These are phyloP conservation scores for Neolentinus lepideus DNA, from an alignment of 1,284 basidiomycete genomes.

Conservation along the genomic window DNA sequence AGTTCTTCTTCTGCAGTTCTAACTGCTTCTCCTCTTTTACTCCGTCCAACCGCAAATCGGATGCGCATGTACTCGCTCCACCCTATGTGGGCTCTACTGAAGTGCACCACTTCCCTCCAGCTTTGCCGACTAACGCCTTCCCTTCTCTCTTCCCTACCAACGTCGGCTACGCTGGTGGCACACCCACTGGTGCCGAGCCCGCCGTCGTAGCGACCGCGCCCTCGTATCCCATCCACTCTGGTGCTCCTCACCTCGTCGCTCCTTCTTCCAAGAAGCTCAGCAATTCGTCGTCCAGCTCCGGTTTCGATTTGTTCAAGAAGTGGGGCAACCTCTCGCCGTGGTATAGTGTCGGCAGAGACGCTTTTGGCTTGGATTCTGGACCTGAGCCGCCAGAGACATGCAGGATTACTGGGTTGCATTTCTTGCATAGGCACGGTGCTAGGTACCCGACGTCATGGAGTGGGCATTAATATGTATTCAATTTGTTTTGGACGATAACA, in stretches of 20 bases:
- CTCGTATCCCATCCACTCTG: conserved; percentile 65
- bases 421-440: conserved; percentile 77
- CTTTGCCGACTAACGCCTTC: conserved; percentile 59
- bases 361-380: conserved; percentile 69
- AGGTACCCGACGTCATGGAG: conserved; percentile 56
- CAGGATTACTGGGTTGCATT: conserved; percentile 63
- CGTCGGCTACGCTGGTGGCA: conserved; percentile 77
- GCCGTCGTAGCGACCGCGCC: conserved; percentile 75
- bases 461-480: background rate
- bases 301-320: conserved; percentile 17
- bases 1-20: conserved; percentile 30
- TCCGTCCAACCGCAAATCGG: conserved; percentile 3
- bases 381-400: conserved; percentile 67
- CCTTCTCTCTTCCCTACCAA: conserved; percentile 68
- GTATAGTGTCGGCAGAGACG: conserved; percentile 64
- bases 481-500: background rate
- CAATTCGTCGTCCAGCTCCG: background rate
- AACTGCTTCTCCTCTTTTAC: conserved; percentile 18
- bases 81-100: conserved; percentile 67
- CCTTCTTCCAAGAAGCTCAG: conserved; percentile 20
- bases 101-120: conserved; percentile 63
- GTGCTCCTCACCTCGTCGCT: conserved; percentile 56
- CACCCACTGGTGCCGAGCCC: conserved; percentile 80
- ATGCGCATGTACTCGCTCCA: conserved; percentile 32
- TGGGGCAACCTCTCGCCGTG: conserved; percentile 86